Conservation (phyloP, 139 green algal species). For the Tetratostichococcus sp. region DNA sequence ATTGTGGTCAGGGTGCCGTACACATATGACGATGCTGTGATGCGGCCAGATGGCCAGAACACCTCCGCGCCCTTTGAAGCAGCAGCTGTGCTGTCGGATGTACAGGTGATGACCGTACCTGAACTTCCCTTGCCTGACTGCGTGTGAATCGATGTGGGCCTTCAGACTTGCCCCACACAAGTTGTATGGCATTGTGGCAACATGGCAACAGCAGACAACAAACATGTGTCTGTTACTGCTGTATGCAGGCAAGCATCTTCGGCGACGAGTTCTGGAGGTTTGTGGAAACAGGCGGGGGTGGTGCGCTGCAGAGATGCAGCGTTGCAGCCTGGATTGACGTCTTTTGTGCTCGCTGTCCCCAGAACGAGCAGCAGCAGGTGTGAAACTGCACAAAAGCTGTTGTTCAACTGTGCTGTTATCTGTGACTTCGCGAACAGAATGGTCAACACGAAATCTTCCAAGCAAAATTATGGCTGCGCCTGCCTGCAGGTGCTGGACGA, state of each 20-base stretch:
- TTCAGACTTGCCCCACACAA: too few species aligned
- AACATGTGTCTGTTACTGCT: too few species aligned
- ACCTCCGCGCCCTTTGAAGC: neutral
- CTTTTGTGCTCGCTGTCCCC: conserved; percentile 18
- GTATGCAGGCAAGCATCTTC: neutral
- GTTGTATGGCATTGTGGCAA: too few species aligned
- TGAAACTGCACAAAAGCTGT: too few species aligned
- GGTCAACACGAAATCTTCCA: too few species aligned
- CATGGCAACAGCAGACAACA: too few species aligned
- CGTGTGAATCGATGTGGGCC: too few species aligned
- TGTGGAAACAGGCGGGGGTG: neutral
- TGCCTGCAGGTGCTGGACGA: conserved; percentile 14
- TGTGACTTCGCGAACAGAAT: too few species aligned
- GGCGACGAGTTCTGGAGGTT: conserved; percentile 29
- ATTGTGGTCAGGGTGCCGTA: neutral
- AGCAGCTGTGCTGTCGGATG: neutral
- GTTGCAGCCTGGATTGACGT: conserved; percentile 20
- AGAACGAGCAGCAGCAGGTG: conserved; percentile 1
- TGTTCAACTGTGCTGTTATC: too few species aligned
- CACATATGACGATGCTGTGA: neutral
- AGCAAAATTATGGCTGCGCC: too few species aligned
- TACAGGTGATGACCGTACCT: neutral
- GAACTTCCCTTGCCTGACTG: too few species aligned
- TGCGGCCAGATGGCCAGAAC: neutral
- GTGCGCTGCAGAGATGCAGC: conserved; percentile 17